Evolutionary conservation across 2,329 filamentous ascomycete genomes (phyloP).

Genomic region (Didymella keratinophila): DNA sequence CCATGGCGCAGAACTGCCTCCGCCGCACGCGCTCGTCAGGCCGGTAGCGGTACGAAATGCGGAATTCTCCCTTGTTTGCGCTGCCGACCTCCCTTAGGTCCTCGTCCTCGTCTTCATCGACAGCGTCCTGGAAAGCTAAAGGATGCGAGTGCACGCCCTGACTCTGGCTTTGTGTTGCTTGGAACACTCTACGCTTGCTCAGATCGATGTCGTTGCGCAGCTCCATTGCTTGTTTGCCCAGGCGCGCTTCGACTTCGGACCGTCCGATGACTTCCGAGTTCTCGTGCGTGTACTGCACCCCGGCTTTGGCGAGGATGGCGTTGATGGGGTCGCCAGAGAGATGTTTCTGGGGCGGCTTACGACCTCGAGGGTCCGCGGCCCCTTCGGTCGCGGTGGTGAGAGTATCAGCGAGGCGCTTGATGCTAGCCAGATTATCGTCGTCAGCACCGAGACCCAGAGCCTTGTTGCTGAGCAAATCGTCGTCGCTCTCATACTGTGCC

Average conservation of each 20-base stretch:
- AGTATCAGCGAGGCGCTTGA: slow-evolving; percentile 59
- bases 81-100: slow-evolving; percentile 32
- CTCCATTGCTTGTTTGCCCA: slow-evolving; percentile 78
- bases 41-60: slow-evolving; percentile 68
- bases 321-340: slow-evolving; percentile 73
- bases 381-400: slow-evolving; percentile 31
- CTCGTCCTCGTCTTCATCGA: slow-evolving; percentile 25
- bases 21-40: slow-evolving; percentile 77
- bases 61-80: slow-evolving; percentile 45
- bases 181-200: slow-evolving; percentile 66
- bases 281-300: slow-evolving; percentile 94
- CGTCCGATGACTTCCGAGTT: slow-evolving; percentile 95
- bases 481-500: slow-evolving; percentile 28
- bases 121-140: slow-evolving; percentile 3
- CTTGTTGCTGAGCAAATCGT: slow-evolving; percentile 38
- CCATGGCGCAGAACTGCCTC: slow-evolving; percentile 92
- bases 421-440: slow-evolving; percentile 61
- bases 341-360: slow-evolving; percentile 44
- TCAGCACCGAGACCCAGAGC: slow-evolving; percentile 41
- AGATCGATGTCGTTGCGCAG: slow-evolving; percentile 60
- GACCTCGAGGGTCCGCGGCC: slow-evolving; percentile 38
- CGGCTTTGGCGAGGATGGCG: slow-evolving; percentile 85
- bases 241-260: slow-evolving; percentile 86
- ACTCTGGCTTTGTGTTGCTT: slow-evolving; percentile 53
- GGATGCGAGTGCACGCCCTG: slow-evolving; percentile 19